Evolutionary conservation across 2,329 filamentous ascomycete genomes (phyloP), one percentile per base, ranked within the genome.

Genomic region (Lachnellula subtilissima): DNA sequence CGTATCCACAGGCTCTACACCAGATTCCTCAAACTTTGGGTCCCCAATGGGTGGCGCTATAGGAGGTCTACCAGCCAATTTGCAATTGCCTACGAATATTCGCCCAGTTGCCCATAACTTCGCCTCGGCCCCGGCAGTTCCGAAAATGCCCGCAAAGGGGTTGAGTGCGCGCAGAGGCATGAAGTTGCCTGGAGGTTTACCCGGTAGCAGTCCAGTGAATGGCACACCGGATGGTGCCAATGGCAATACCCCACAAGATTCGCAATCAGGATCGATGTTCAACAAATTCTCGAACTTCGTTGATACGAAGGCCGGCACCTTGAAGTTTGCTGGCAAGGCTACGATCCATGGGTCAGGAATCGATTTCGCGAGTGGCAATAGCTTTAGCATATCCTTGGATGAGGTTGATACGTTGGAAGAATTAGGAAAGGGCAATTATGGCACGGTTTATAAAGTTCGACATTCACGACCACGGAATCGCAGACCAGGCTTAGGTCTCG

Each of bases 391-490:
- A 68, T 97, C 93, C 4, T 78, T 99, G 43, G 93, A 99, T 68
- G 93, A 99, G 71, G 89, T 99, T 5, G 91, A 97, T 66, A 93
- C 90, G 1, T 71, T 97, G 56, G 91, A 93, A 59, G 94, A 99
- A 75, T 77, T 99, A 12, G 94, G 94, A 48, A 99, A 97, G 73
- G 94, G 94, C 42, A 99, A 99, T 71, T 99, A 99, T 67, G 94
- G 94, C 58, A 97, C 93, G 1, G 94, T 99, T 4, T 97, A 96
- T 80, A 97, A 94, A 72, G 94, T 97, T 55, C 85, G 87, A 65
- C 94, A 99, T 74, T 85, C 88, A 55, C 86, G 91, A 67, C 80
- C 79, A 12, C 73, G 74, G 50, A 72, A 76, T 17, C 81, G 81
- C 0, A 77, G 83, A 37, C 84, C 86, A 58, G 82, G 84, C 1